Conservation (phyloP, 1,284 basidiomycete species). For the Melampsora americana region DNA sequence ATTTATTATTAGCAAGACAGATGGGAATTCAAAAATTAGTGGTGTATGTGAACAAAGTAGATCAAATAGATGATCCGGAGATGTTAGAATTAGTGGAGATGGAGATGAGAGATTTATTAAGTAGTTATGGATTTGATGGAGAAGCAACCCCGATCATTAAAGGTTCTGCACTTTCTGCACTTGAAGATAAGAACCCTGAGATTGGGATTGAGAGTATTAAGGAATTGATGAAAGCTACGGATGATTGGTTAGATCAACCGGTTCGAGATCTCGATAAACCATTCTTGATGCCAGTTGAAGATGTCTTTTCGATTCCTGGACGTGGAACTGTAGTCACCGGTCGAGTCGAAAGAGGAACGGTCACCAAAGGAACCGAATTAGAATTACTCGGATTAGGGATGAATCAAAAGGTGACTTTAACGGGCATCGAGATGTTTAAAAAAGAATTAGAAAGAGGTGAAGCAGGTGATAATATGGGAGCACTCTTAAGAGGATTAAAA, state of each 20-base stretch:
- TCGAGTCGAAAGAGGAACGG: conserved; percentile 91
- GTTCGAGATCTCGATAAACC: conserved; percentile 96
- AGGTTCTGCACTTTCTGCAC: conserved; percentile 91
- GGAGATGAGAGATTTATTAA: conserved; percentile 98
- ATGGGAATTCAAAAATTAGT: conserved; percentile 97
- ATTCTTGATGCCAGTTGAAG: conserved; percentile 95
- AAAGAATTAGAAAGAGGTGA: conserved; percentile 98
- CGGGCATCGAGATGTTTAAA: conserved; percentile 99
- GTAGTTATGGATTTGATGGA: conserved; percentile 82
- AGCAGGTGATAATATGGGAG: conserved; percentile 99
- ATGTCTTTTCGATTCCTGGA: conserved; percentile 96
- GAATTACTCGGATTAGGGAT: conserved; percentile 87
- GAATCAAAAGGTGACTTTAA: conserved; percentile 85
- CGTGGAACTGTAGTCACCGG: conserved; percentile 98
- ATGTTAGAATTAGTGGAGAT: conserved; percentile 99
- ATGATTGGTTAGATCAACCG: conserved; percentile 92
- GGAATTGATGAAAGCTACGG: conserved; percentile 82
- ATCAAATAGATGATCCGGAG: conserved; percentile 92
- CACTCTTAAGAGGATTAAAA: conserved; percentile 92
- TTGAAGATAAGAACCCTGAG: conserved; percentile 77
- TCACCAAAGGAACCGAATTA: conserved; percentile 88
- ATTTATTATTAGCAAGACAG: conserved; percentile 93
- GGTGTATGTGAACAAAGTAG: conserved; percentile 99
- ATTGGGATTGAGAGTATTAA: conserved; percentile 78
- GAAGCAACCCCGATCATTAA: conserved; percentile 95